Conservation (phyloP, 73 alveolate species). For the Paramecium sonneborni region DNA sequence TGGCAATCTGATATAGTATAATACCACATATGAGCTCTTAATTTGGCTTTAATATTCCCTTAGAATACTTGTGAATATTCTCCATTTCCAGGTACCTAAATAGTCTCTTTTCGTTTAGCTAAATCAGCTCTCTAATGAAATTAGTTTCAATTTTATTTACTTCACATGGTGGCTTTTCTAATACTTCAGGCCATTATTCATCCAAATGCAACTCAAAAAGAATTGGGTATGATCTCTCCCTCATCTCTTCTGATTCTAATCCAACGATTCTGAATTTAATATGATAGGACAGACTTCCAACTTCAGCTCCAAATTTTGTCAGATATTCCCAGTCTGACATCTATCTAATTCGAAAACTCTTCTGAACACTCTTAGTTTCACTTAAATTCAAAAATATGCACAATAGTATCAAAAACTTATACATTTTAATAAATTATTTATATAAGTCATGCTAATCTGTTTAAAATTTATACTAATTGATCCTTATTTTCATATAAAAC, state of each 20-base stretch:
- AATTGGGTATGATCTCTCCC: neutral
- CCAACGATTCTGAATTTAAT: slow-evolving; percentile 39
- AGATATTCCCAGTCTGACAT: slow-evolving; percentile 54
- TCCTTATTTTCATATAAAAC: slow-evolving; percentile 34
- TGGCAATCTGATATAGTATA: slow-evolving; percentile 60
- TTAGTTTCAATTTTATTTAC: neutral
- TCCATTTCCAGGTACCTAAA: slow-evolving; percentile 59
- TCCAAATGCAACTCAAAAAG: slow-evolving; percentile 51
- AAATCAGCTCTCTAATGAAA: neutral
- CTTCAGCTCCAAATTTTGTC: slow-evolving; percentile 62
- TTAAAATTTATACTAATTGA: neutral
- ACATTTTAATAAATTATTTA: neutral
- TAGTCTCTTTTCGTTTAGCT: neutral
- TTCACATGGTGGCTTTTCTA: slow-evolving; percentile 50
- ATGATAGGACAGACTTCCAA: slow-evolving; percentile 29
- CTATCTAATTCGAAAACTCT: neutral
- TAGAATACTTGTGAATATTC: slow-evolving; percentile 27
- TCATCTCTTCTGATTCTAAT: neutral
- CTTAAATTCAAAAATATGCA: neutral
- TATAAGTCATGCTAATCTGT: slow-evolving; percentile 5
- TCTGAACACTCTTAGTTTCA: neutral
- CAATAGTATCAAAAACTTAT: neutral
- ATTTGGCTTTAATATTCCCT: slow-evolving; percentile 32
- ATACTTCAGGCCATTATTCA: slow-evolving; percentile 62
- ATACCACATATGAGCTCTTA: slow-evolving; percentile 66